Base-by-base conservation (phyloP, 805 yeast species). In the Teunomyces barrocoloradensis region DNA sequence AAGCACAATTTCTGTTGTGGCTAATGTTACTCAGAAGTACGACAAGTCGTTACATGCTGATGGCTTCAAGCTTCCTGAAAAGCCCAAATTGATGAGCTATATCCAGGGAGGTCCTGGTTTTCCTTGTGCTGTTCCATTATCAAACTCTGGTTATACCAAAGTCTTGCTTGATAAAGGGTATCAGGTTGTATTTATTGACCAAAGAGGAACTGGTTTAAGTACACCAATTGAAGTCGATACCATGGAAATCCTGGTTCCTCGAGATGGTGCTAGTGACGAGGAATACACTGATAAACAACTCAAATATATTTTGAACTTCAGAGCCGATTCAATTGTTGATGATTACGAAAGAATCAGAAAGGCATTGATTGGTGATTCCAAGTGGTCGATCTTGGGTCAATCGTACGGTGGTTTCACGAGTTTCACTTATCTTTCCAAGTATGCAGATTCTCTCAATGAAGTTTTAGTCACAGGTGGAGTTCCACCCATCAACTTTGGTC, bases 181-280 rank as follows among this genome's bases (percentile, higher is more conserved):
- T 53, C 72, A 71, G 56, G 61, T 77, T 5, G 59, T 81, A 11
- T 73, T 68, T 35, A 60, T 78, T 42, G 86, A 81, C 62, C 85
- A 81, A 57, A 61, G 85, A 55, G 86, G 85, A n/a, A 81, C 85
- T 0, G 86, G 85, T 0, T 58, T 75, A 21, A 75, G 81, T 41
- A 64, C 75, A 3, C 74, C 80, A 0, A 56, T 81, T 15, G 79
- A 77, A 40, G 57, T 63, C 2, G 56, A 52, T 2, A 57, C 65
- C 6, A 55, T 71, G 32, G 50, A 52, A 5, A 41, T 47, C 6
- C 44, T 50, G 13, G 56, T 60, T 4, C 52, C 57, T 3, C 33
- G 43, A 37, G 11, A 32, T 10, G 49, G 50, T 0, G 47, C 54
- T 3, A 48, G 59, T 6, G 61, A 61, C 4, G 54, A 49, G 2